These are phyloP conservation scores for Cerrena zonata DNA, from an alignment of 1,284 basidiomycete species.

Conservation along the genomic window DNA sequence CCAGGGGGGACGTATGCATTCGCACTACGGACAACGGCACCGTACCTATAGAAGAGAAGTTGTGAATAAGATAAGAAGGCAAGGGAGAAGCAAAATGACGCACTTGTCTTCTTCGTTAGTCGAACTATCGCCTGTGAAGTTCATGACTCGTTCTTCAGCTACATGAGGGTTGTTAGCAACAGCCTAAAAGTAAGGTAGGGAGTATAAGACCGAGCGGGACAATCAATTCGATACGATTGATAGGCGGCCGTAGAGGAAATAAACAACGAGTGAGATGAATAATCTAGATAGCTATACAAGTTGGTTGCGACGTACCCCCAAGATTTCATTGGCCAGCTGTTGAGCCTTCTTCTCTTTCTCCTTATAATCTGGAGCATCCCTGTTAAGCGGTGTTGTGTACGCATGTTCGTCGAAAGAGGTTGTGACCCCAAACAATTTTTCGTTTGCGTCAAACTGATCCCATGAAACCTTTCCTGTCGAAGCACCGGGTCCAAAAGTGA, in stretches of 20 bases:
- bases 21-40: constrained; percentile 82
- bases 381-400: constrained; percentile 94
- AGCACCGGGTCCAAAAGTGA: constrained; percentile 60
- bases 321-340: constrained; percentile 85
- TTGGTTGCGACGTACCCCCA: constrained; percentile 52
- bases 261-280: neutral
- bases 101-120: constrained; percentile 94
- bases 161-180: constrained; percentile 77
- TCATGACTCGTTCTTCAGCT: constrained; percentile 81
- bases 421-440: constrained; percentile 86
- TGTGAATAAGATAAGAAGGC: neutral
- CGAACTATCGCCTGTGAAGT: constrained; percentile 61
- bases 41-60: constrained; percentile 56
- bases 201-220: neutral
- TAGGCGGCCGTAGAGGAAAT: too few relatives aligned
- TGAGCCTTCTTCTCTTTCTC: constrained; percentile 86
- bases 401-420: constrained; percentile 89
- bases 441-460: constrained; percentile 97
- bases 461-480: constrained; percentile 48
- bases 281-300: neutral
- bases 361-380: constrained; percentile 78
- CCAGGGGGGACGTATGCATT: constrained; percentile 92
- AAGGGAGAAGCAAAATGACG: constrained; percentile 14
- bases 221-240: too few relatives aligned
- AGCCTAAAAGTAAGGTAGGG: constrained; percentile 37